A percentile compares a stretch with the other conserved stretches of the same genome.
These are phyloP conservation scores for Naganishia vishniacii DNA, from an alignment of 768 basidiomycete genomes.

Conservation along the genomic window DNA sequence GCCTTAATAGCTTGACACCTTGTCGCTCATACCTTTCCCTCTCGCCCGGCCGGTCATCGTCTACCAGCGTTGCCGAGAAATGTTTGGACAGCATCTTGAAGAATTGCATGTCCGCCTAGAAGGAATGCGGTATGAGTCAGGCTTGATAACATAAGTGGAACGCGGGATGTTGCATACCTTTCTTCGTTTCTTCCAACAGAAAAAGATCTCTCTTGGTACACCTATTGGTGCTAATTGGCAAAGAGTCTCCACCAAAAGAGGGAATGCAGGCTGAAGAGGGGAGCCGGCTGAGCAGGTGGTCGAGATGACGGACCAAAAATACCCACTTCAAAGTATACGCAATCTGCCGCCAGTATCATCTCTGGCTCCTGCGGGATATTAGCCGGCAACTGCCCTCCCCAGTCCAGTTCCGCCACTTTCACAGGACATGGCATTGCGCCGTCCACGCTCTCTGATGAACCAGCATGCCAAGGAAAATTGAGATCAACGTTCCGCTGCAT, in stretches of 20 bases:
- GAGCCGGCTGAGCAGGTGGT: neutral
- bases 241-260: constrained; percentile 75
- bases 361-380: constrained; percentile 55
- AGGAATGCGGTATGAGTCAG: neutral
- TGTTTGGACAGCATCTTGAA: constrained; percentile 71
- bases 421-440: constrained; percentile 50
- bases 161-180: constrained; percentile 55
- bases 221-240: constrained; percentile 55
- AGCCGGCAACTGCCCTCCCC: constrained; percentile 62
- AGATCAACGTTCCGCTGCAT: constrained; percentile 69
- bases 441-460: constrained; percentile 38
- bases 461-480: constrained; percentile 53
- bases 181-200: constrained; percentile 89
- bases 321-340: constrained; percentile 75
- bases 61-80: constrained; percentile 54
- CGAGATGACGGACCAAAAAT: neutral
- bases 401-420: constrained; percentile 68
- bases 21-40: constrained; percentile 41
- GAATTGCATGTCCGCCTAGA: constrained; percentile 80
- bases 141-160: constrained; percentile 3
- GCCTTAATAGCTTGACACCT: constrained; percentile 40
- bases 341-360: constrained; percentile 82
- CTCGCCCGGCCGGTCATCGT: constrained; percentile 42
- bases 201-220: constrained; percentile 62
- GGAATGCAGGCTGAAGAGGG: constrained; percentile 63